These are phyloP conservation scores for Mortierella sp. DNA, from an alignment of 371 early-diverging fungal genomes.

Conservation along the genomic window DNA sequence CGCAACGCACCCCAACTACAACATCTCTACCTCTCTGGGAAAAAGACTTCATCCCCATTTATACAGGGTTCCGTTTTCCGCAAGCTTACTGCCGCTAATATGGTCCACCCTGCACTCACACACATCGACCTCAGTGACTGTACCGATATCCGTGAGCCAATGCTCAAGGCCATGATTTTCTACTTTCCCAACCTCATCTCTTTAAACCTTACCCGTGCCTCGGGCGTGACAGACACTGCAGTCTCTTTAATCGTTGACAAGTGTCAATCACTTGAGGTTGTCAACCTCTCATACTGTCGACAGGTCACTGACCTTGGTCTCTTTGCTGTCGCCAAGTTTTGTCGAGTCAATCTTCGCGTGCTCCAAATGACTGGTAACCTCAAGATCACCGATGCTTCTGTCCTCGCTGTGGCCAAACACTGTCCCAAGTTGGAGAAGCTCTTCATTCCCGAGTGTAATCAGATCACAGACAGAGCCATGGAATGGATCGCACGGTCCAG, in stretches of 20 bases:
- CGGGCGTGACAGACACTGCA: slow-evolving; percentile 42
- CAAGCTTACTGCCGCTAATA: slow-evolving; percentile 16
- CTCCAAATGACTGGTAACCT: slow-evolving; percentile 37
- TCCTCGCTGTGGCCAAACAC: slow-evolving; percentile 39
- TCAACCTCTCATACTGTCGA: slow-evolving; percentile 42
- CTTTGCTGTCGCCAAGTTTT: slow-evolving; percentile 46
- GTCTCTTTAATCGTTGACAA: slow-evolving; percentile 40
- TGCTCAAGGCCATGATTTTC: slow-evolving; percentile 20
- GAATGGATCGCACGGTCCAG: slow-evolving; percentile 45
- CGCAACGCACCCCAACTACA: slow-evolving; percentile 31
- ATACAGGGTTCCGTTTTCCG: slow-evolving; percentile 39
- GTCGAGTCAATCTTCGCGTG: slow-evolving; percentile 40
- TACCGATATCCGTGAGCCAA: slow-evolving; percentile 42
- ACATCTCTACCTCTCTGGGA: slow-evolving; percentile 42
- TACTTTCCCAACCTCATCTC: slow-evolving; percentile 44
- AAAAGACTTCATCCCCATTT: slow-evolving; percentile 39
- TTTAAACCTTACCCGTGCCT: slow-evolving; percentile 30
- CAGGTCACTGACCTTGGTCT: slow-evolving; percentile 41
- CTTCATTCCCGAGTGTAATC: slow-evolving; percentile 34
- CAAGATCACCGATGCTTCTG: slow-evolving; percentile 34
- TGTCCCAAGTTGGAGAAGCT: slow-evolving; percentile 36
- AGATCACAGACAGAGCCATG: slow-evolving; percentile 37
- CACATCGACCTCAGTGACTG: slow-evolving; percentile 45
- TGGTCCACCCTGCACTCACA: slow-evolving; percentile 26
- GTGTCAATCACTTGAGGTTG: slow-evolving; percentile 37